Evolutionary conservation across 305 asterid genomes (phyloP), one percentile per base, ranked within the genome.

Genomic region (Fraxinus velutina): DNA sequence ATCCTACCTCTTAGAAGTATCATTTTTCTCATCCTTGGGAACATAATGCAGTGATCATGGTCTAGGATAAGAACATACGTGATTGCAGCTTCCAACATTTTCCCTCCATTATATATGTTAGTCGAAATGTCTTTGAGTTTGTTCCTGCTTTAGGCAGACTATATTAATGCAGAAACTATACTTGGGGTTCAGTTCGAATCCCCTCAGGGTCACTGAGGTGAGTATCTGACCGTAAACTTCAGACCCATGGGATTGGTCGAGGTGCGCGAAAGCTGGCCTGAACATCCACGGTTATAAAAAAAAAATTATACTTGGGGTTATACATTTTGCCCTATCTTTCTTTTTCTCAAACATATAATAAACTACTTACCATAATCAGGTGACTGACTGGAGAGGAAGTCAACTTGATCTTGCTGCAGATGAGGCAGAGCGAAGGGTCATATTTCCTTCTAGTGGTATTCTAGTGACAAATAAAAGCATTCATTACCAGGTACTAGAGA

Each of bases 331-430:
- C 2, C 32, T 22, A 0, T 64, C 34, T 27, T 68, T 29, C 37
- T 5, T 42, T 44, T 52, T 50, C 64, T 4, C 30, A 2, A 22
- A 42, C 50, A 21, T 76, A n/a, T 79, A 76, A 60, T 62, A 39
- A 19, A 9, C 47, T 70, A 62, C 30, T 75, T 82, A 66, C 21
- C 50, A 24, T 79, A 82, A 70, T 78, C 91, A 94, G 98, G 98
- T 93, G 77, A 93, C 91, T 44, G 98, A 93, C 86, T 93, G 98
- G 98, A 84, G 86, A 73, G 98, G 98, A 44, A 80, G 80, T 52
- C 75, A 85, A 75, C 92, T 95, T 52, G 89, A 93, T 84, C 91
- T 95, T 78, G 87, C 93, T 15, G 97, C 85, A 27, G 97, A 95
- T 85, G 77, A 90, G 82, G 83, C 33, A 29, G 92, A 85, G 80